Base-by-base conservation (phyloP, 202 grass and related monocot species). In the Digitaria exilis region DNA sequence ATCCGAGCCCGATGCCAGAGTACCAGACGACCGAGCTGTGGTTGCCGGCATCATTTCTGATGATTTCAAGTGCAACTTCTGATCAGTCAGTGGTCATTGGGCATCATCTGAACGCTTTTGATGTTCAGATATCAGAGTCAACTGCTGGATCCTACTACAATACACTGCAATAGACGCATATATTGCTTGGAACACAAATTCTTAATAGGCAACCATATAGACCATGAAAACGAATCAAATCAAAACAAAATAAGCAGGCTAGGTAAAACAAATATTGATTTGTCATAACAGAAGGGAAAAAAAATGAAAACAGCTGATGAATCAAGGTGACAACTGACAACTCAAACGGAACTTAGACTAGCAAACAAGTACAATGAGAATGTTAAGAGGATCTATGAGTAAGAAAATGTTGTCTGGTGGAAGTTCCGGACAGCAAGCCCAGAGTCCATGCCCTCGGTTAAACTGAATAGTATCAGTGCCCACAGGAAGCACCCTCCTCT, bases 401-500 rank as follows among this genome's bases (percentile, higher is more conserved):
- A 80, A 49, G 60, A 86, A 69, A 22, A 54, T 76, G 50, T 51
- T 6, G 31, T 49, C 75, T 77, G 71, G 61, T 50, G 43, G 18
- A 9, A 5, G 68, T 71, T 72, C 45, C 30, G 44, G 69, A 17
- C 44, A 62, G 71, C 64, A 64, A 64, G 34, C 24, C 43, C 19
- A 87, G 46, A 63, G 43, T 52, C 64, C 52, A 76, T 14, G 69
- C 54, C 62, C 43, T 43, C 69, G 45, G 76, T 75, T 67, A 46
- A 83, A 75, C 31, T 14, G 50, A 48, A 51, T 68, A 81, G 70
- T 79, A 79, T 75, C 51, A 44, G 63, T 71, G 71, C 82, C 63
- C 41, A 30, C 62, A 85, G 63, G 62, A 78, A 84, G 69, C 43
- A n/a, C 42, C 62, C 45, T 69, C 52, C 51, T 89, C 82, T 71